phyloP scores from a whole-genome alignment of 2,329 filamentous ascomycete genomes.

The Xylaria digitata region DNA sequence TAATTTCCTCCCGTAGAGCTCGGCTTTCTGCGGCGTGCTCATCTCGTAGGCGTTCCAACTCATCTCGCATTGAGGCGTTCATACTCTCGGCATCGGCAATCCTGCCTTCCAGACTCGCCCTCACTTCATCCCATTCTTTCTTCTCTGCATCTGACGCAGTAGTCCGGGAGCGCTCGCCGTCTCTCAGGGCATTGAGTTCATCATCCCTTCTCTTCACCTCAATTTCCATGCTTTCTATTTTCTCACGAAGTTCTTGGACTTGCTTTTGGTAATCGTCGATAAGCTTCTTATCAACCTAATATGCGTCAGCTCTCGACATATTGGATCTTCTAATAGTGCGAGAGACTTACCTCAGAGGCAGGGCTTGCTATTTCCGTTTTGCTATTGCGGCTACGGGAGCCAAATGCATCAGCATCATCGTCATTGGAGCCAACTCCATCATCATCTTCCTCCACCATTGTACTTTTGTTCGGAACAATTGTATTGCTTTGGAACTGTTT shows the following conservation, averaged over 20 bases:
- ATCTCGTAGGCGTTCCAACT: slow-evolving; percentile 78
- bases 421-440: slow-evolving; percentile 70
- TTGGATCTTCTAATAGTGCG: background rate
- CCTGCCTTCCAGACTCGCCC: slow-evolving; percentile 76
- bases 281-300: slow-evolving; percentile 73
- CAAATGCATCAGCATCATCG: slow-evolving; percentile 72
- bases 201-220: slow-evolving; percentile 77
- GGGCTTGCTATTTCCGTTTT: slow-evolving; percentile 49
- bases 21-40: slow-evolving; percentile 74
- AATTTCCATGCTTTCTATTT: slow-evolving; percentile 77
- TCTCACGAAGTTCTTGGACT: slow-evolving; percentile 78
- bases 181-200: slow-evolving; percentile 70
- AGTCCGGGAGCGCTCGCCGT: slow-evolving; percentile 67
- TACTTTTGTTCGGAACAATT: slow-evolving; percentile 97
- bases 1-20: slow-evolving; percentile 72
- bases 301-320: slow-evolving; percentile 31
- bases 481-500: slow-evolving; percentile 96
- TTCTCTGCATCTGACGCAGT: slow-evolving; percentile 70
- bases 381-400: slow-evolving; percentile 60
- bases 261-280: slow-evolving; percentile 85
- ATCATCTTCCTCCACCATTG: slow-evolving; percentile 95
- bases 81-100: slow-evolving; percentile 78
- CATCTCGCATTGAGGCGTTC: slow-evolving; percentile 82
- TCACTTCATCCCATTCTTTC: slow-evolving; percentile 75
- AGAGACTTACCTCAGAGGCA: slow-evolving; percentile 55